Base-by-base conservation (phyloP, 1,139 yeast genomes). In the Yueomyces sp. region DNA sequence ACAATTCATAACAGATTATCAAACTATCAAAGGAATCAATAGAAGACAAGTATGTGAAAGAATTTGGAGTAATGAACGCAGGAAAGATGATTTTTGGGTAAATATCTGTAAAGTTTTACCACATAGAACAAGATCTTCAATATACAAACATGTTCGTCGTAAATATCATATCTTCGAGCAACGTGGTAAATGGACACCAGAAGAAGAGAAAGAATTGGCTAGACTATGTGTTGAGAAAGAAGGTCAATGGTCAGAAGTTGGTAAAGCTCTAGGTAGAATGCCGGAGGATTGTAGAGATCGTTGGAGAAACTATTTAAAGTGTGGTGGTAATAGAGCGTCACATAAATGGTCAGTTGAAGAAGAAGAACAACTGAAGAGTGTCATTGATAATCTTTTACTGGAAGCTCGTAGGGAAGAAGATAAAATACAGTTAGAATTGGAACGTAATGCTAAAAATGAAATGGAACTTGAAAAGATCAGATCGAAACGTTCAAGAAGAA, bases 241-340 rank as follows among this genome's bases (percentile, higher is more conserved):
- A 45, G 86, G 91, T 11, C 85, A 81, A 55, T 87, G 96, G 96
- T 83, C 84, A 52, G 70, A 71, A 38, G 82, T 87, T 48, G 96
- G 96, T 2, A 72, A 72, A 44, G 64, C 70, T 6, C 68, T 87
- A 76, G 85, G 85, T 9, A 73, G 97, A 55, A 89, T 89, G 97
- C 96, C 97, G 0, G 97, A 89, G 56, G 97, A 89, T 64, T 87
- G 96, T 60, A 73, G 97, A 50, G 97, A 89, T 59, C 71, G 97
- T 50, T 89, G 95, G 95, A 73, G 97, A 62, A 89, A 89, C 61
- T 89, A 89, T 57, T 82, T 87, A 48, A 87, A 87, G 60, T 87
- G 96, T 65, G 96, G 96, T 30, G 69, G 68, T 12, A 75, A 75
- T 45, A 69, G 96, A 49, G 75, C 77, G 12, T 73, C 74, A 41